A percentile compares a stretch with the other conserved stretches of the same genome.
Evolutionary conservation across 345 rosid genomes (phyloP).

Genomic region (Geranium rotundifolium): DNA sequence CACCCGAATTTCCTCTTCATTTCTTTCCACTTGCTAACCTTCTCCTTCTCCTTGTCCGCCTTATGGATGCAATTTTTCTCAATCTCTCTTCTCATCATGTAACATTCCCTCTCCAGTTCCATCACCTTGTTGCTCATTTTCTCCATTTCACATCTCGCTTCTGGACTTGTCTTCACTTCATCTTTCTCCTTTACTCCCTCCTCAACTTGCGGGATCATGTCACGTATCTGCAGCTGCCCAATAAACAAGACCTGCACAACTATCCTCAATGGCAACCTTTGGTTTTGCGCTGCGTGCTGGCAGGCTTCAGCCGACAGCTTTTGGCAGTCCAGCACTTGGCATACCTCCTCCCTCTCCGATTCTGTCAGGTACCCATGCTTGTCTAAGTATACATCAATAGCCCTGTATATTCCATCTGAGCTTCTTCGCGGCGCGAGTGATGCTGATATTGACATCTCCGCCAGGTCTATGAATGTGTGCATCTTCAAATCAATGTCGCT

Average conservation of each 20-base stretch:
- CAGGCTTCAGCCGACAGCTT: slow-evolving; percentile 59
- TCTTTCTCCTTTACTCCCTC: slow-evolving; percentile 12
- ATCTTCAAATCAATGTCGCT: slow-evolving; percentile 41
- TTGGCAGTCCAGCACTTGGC: slow-evolving; percentile 47
- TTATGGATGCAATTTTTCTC: slow-evolving; percentile 18
- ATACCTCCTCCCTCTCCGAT: slow-evolving; percentile 52
- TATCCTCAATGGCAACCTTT: slow-evolving; percentile 53
- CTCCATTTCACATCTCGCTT: slow-evolving; percentile 35
- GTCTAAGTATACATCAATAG: slow-evolving; percentile 57
- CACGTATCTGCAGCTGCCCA: slow-evolving; percentile 53
- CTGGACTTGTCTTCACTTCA: slow-evolving; percentile 23
- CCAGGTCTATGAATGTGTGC: slow-evolving; percentile 37
- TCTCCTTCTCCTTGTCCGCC: slow-evolving; percentile 26
- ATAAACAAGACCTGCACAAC: slow-evolving; percentile 41
- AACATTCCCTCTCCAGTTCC: slow-evolving; percentile 45
- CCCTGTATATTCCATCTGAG: slow-evolving; percentile 62
- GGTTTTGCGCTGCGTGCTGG: slow-evolving; percentile 49
- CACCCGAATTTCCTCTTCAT: slow-evolving; percentile 92
- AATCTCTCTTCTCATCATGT: slow-evolving; percentile 41
- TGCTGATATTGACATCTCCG: slow-evolving; percentile 39
- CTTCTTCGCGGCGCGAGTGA: slow-evolving; percentile 31
- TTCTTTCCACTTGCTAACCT: slow-evolving; percentile 50
- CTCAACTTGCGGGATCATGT: slow-evolving; percentile 26
- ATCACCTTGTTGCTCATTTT: slow-evolving; percentile 53
- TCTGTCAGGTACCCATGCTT: slow-evolving; percentile 50